Evolutionary conservation across 805 yeast species (phyloP).

Genomic region (Debaryomyces castellii): DNA sequence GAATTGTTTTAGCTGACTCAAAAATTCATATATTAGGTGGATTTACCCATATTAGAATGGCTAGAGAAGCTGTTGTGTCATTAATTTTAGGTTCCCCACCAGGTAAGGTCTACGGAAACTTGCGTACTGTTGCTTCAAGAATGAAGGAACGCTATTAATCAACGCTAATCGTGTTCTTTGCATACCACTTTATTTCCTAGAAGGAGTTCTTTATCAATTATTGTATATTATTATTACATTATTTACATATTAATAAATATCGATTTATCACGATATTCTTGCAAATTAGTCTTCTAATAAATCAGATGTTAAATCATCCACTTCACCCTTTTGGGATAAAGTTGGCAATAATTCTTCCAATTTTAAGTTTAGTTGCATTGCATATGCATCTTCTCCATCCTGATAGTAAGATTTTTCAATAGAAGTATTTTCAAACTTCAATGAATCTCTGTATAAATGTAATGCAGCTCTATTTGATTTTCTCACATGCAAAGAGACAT

Average conservation of each 20-base stretch:
- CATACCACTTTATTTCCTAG: slow-evolving; percentile 3
- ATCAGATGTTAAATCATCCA: slow-evolving; percentile 53
- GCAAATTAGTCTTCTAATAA: slow-evolving; percentile 24
- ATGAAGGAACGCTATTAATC: slow-evolving; percentile 87
- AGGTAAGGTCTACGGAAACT: slow-evolving; percentile 95
- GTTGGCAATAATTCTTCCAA: slow-evolving; percentile 64
- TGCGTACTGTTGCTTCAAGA: slow-evolving; percentile 95
- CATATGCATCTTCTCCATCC: slow-evolving; percentile 96
- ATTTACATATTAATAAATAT: slow-evolving; percentile 3
- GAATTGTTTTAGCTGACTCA: slow-evolving; percentile 95
- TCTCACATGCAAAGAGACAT: slow-evolving; percentile 90
- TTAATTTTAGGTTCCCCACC: slow-evolving; percentile 97
- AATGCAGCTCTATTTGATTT: slow-evolving; percentile 91
- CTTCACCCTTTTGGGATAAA: slow-evolving; percentile 46
- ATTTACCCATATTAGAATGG: slow-evolving; percentile 94
- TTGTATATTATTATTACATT: slow-evolving; percentile 5
- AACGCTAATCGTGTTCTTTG: not conserved
- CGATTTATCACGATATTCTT: slow-evolving; percentile 3
- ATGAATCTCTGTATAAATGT: slow-evolving; percentile 83
- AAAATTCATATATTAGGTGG: slow-evolving; percentile 97
- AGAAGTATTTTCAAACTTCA: slow-evolving; percentile 76
- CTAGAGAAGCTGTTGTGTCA: slow-evolving; percentile 95
- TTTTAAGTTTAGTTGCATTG: slow-evolving; percentile 75
- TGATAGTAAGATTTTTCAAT: slow-evolving; percentile 91
- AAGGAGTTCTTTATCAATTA: not conserved